Evolutionary conservation across 495 filamentous ascomycete species (phyloP).

Genomic region (Beverwykella pulmonaria): DNA sequence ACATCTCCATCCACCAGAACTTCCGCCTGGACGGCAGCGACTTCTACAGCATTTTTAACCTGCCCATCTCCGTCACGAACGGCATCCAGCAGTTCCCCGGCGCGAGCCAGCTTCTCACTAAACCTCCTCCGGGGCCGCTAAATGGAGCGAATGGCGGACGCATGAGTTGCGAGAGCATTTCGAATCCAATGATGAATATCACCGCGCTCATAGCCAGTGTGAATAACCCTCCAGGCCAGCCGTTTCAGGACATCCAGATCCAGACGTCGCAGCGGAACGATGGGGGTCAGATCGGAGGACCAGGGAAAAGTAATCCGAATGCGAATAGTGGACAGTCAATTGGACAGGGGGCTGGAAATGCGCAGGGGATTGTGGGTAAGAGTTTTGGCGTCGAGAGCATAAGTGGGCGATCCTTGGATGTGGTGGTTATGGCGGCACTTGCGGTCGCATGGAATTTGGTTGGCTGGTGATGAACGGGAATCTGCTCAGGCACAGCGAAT

Average conservation of each 20-base stretch:
- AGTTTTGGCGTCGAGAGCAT: neutral
- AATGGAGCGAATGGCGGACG: constrained; percentile 34
- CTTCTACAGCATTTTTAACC: constrained; percentile 68
- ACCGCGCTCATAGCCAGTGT: constrained; percentile 20
- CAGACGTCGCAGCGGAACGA: constrained; percentile 11
- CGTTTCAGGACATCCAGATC: constrained; percentile 28
- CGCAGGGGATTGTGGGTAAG: neutral
- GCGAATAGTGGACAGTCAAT: neutral
- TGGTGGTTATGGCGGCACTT: constrained; percentile 5
- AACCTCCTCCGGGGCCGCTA: constrained; percentile 35
- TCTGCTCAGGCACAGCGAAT: neutral
- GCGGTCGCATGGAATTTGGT: neutral
- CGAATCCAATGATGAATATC: constrained; percentile 29
- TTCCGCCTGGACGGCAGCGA: constrained; percentile 64
- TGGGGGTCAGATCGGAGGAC: constrained; percentile 28
- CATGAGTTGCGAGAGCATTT: constrained; percentile 28
- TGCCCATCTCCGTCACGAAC: constrained; percentile 69
- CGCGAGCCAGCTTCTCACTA: constrained; percentile 25
- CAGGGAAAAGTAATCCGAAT: constrained; percentile 10
- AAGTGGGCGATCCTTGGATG: neutral
- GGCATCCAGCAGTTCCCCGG: constrained; percentile 49
- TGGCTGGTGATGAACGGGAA: neutral
- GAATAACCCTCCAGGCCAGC: constrained; percentile 36
- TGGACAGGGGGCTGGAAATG: neutral
- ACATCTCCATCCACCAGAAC: constrained; percentile 70